These are phyloP conservation scores for Phytophthora melonis DNA, from an alignment of 352 stramenopile genomes.

Conservation along the genomic window DNA sequence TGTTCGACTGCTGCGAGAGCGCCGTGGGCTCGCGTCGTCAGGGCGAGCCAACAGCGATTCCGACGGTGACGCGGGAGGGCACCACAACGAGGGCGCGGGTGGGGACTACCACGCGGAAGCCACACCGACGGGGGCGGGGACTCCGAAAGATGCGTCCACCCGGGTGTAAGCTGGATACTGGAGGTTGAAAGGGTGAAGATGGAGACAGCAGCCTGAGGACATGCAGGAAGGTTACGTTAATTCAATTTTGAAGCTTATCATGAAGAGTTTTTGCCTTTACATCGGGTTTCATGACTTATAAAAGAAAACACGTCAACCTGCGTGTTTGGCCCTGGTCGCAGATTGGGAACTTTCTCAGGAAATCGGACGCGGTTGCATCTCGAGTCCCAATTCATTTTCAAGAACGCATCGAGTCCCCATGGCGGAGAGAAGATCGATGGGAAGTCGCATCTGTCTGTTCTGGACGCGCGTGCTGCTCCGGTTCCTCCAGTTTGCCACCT, in stretches of 20 bases:
- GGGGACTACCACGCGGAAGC: constrained; percentile 32
- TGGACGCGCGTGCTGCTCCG: constrained; percentile 58
- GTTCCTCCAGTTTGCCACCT: constrained; percentile 68
- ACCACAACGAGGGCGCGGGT: constrained; percentile 9
- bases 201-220: neutral
- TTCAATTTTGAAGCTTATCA: neutral
- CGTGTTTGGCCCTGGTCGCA: constrained; percentile 1
- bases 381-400: constrained; percentile 14
- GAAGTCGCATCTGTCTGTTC: constrained; percentile 28
- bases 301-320: too few species aligned
- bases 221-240: neutral
- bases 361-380: neutral
- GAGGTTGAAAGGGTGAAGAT: too few species aligned
- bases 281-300: too few species aligned
- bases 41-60: constrained; percentile 27
- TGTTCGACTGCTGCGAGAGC: constrained; percentile 62
- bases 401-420: constrained; percentile 15
- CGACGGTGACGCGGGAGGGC: constrained; percentile 7
- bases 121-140: constrained; percentile 33
- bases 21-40: constrained; percentile 7
- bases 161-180: constrained; percentile 32
- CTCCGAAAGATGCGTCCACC: constrained; percentile 38
- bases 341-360: neutral
- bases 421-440: constrained; percentile 4
- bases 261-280: neutral